Percentiles rank a stretch among this genome's conserved stretches.
phyloP scores from a whole-genome alignment of 202 grass and related monocot genomes.

The Elaeis oleifera region DNA sequence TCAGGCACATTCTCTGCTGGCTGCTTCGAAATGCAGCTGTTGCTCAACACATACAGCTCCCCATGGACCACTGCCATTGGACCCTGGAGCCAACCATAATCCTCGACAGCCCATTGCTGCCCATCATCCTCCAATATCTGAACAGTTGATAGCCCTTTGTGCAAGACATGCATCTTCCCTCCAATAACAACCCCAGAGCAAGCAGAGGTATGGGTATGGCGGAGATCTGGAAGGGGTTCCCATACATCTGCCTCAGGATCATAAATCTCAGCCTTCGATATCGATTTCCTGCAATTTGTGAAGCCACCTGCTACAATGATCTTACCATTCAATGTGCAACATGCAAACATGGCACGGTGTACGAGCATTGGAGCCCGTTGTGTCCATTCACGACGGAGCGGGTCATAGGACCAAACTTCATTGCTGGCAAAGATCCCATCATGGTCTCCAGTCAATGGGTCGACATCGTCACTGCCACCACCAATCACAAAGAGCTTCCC shows the following conservation, averaged over 20 bases:
- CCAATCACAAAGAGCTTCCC: conserved; percentile 95
- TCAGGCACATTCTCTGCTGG: conserved; percentile 53
- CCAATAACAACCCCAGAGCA: conserved; percentile 82
- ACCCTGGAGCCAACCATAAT: conserved; percentile 82
- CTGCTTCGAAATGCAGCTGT: conserved; percentile 90
- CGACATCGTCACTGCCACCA: conserved; percentile 88
- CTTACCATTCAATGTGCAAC: conserved; percentile 78
- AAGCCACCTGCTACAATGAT: conserved; percentile 87
- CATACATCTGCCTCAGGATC: conserved; percentile 59
- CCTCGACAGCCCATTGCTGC: conserved; percentile 63
- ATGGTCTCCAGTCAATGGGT: conserved; percentile 86
- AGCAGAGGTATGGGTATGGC: conserved; percentile 75
- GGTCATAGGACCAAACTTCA: conserved; percentile 94
- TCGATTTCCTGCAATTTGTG: conserved; percentile 80
- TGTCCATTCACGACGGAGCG: conserved; percentile 50
- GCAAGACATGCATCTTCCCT: conserved; percentile 83
- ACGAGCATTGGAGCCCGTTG: conserved; percentile 64
- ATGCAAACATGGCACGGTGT: conserved; percentile 85
- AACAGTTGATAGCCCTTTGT: conserved; percentile 74
- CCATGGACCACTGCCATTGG: conserved; percentile 76
- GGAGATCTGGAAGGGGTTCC: conserved; percentile 71
- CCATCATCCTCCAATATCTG: conserved; percentile 78
- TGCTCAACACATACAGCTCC: conserved; percentile 81
- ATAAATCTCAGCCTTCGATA: conserved; percentile 85
- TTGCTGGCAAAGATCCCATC: conserved; percentile 92